Base-by-base conservation (phyloP, 441 rosid species). In the Cnidoscolus chayamansa region DNA sequence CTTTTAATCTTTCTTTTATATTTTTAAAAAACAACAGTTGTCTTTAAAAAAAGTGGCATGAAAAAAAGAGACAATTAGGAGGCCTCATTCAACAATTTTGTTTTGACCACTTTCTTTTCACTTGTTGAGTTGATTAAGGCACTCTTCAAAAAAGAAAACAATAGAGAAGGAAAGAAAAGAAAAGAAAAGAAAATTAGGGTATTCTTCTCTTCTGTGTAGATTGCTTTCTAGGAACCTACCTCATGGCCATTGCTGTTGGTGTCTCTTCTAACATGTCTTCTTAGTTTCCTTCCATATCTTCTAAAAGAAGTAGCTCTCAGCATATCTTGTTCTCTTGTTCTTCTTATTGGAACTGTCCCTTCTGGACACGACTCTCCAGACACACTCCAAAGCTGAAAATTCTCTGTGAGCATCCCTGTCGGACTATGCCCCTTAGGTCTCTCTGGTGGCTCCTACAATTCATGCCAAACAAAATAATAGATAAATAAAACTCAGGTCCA, bases 341-440 rank as follows among this genome's bases (percentile, higher is more conserved):
- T 85, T 80, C 99, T 83, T 1, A 94, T 82, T 30, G 99, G 99
- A 66, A 94, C 65, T 62, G 98, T 90, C 69, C 97, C 99, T 73
- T 87, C 91, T 5, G 96, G 98, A 63, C 99, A 94, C 43, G 83
- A 72, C 75, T 89, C 96, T 1, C 97, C 99, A 0, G 90, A 84
- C 59, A 76, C 16, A 59, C 91, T 88, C 99, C 99, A 94, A 17
- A 78, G 60, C 68, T 94, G 99, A 54, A 83, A 86, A 47, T 83
- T 81, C 78, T 87, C 92, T 0, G 59, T 59, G 0, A 47, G 57
- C 40, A 66, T 61, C 0, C 85, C 71, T 9, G 77, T 78, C 32
- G 78, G 74, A 56, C 63, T 64, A 30, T 83, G 84, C 8, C 87
- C 91, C 72, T 78, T 66, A 7, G 98, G 98, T 50, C 89, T 86